Evolutionary conservation across 306 rosid genomes (phyloP).

Genomic region (Citrullus amarus): DNA sequence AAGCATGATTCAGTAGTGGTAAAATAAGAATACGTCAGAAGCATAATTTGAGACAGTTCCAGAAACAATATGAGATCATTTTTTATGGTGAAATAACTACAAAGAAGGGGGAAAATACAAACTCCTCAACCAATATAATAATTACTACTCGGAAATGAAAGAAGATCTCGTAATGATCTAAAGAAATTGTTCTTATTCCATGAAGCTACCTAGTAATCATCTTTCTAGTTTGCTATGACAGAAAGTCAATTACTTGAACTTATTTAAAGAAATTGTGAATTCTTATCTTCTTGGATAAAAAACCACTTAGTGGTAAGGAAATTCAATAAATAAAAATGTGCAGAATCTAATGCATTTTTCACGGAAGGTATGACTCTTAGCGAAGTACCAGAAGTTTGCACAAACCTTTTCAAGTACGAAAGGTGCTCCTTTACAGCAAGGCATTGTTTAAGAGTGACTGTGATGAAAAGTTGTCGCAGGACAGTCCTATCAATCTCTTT

Average conservation of each 20-base stretch:
- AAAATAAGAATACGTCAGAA: not conserved
- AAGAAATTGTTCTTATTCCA: not conserved
- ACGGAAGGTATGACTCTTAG: not conserved
- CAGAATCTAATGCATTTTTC: not conserved
- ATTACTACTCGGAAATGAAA: not conserved
- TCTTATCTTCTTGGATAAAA: too few relatives aligned
- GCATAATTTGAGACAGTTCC: not conserved
- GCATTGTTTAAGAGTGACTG: conserved; percentile 52
- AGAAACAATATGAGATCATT: not conserved
- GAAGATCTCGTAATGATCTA: not conserved
- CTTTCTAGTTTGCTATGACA: not conserved
- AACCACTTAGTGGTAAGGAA: too few relatives aligned
- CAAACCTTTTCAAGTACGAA: conserved; percentile 40
- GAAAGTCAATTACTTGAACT: too few relatives aligned
- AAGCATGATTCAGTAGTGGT: not conserved
- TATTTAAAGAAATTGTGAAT: too few relatives aligned
- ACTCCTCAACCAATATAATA: not conserved
- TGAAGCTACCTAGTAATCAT: not conserved
- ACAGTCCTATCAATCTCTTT: conserved; percentile 12
- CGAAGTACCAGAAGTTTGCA: not conserved
- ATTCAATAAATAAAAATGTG: too few relatives aligned
- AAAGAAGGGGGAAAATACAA: not conserved
- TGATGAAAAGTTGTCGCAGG: conserved; percentile 51
- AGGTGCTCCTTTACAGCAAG: conserved; percentile 44
- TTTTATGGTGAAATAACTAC: not conserved